phyloP scores from a whole-genome alignment of 1,284 basidiomycete species.

The Hortiboletus rubellus region DNA sequence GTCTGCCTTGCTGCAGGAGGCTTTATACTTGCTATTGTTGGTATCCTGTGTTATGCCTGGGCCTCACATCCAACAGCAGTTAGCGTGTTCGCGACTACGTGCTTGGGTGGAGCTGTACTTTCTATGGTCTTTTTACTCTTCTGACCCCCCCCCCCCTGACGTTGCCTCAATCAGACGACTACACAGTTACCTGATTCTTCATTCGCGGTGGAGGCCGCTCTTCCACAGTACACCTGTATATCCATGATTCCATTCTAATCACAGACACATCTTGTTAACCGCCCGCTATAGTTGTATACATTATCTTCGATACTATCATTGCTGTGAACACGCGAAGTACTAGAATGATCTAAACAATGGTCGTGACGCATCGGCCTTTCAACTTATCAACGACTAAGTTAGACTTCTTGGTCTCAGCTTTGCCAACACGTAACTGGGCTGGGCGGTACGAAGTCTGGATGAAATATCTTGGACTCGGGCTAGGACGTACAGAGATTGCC shows the following conservation, averaged over 20 bases:
- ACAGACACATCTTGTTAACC: background rate
- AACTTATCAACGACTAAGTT: too few species aligned
- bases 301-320: too few species aligned
- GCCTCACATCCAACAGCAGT: conserved; percentile 43
- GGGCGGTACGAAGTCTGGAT: too few species aligned
- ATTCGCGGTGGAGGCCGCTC: background rate
- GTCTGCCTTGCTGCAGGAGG: conserved; percentile 47
- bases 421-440: too few species aligned
- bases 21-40: conserved; percentile 49
- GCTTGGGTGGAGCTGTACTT: conserved; percentile 34
- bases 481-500: too few species aligned
- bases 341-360: too few species aligned
- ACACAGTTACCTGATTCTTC: background rate
- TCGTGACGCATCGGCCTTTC: too few species aligned
- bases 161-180: background rate
- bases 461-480: too few species aligned
- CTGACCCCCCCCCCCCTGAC: background rate
- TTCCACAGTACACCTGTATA: background rate
- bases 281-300: background rate
- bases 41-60: conserved; percentile 56
- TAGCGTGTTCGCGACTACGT: conserved; percentile 43
- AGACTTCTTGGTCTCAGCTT: too few species aligned
- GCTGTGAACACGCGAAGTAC: too few species aligned
- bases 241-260: background rate
- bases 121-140: conserved; percentile 11